Base-by-base conservation (phyloP, 1,284 basidiomycete species). In the Dichomitus squalens region DNA sequence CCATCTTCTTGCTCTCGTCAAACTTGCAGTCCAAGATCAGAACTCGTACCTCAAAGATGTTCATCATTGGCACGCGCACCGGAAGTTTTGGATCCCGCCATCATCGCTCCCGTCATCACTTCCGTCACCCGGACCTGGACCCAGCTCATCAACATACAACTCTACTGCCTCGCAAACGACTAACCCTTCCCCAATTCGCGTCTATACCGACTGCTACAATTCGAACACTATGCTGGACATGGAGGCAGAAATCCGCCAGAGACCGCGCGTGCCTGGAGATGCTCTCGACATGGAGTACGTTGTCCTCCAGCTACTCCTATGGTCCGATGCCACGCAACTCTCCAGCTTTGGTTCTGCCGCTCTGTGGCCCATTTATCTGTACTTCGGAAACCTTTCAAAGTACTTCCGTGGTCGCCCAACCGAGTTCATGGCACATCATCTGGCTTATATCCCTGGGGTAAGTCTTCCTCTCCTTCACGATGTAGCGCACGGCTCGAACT, bases 381-480 rank as follows among this genome's bases (percentile, higher is more conserved):
- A 35, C 16, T 63, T 68, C 33, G 66, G 64, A 0, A 68, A 66
- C 20, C 47, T 53, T n/a, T 61, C 58, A 1, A 71, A 70, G 46
- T 69, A 68, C 31, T 47, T 60, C 7, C 63, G 66, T 0, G 46
- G 48, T 12, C 59, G 61, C 33, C 68, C 65, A 2, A 49, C 47
- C 1, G 36, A 34, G 4, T 47, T 58, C 16, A 46, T 59, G 9
- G 53, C 53, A 5, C 63, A 67, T 29, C 65, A 67, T 43, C 9
- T 74, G 0, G 73, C 69, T 1, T 73, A 71, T 48, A 64, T 77
- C 1, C 72, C 73, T 1, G 63, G 61, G 5, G 69, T 73, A 48
- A 31, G 54, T 49, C 7, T 12, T 5, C 6, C 25, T 33, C n/a
- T n/a, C n/a, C n/a, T n/a, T n/a, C n/a, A n/a, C n/a, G n/a, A n/a